Evolutionary conservation across 2,329 filamentous ascomycete species (phyloP), one percentile per base, ranked within the genome.

Genomic region (Botrytis deweyae): DNA sequence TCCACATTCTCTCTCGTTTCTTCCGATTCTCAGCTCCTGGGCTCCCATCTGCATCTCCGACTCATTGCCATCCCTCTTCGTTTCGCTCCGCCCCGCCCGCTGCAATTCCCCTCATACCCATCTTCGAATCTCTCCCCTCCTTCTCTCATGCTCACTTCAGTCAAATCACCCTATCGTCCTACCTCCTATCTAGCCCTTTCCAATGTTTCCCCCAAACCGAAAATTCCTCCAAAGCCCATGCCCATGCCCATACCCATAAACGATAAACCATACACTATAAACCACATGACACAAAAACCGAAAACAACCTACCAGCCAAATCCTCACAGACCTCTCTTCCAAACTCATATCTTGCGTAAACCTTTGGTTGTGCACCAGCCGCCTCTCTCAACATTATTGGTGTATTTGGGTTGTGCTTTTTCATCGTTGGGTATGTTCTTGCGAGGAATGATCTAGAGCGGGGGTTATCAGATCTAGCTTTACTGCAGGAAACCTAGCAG

Each of bases 371-470:
- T 72, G 93, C 93, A 81, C 93, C 94, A 79, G 89, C 86, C 71
- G 95, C 96, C 87, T 98, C 96, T 82, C 96, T 93, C 81, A 99
- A 91, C 87, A 99, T 87, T 84, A 99, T 98, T 72, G 96, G 96
- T 67, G 89, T 95, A 84, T 93, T 87, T 73, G 96, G 96, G 87
- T 99, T 99, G 88, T 95, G 93, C 88, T 97, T 97, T 90, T 99
- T 99, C 95, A 99, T 98, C 75, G 93, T 96, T 65, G 96, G 96
- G 84, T 99, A 99, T 78, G 94, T 91, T 82, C 93, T 90, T 77
- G 91, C 92, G 78, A 99, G 88, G 85, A 99, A 99, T 44, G 92
- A 91, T 83, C 96, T 98, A 14, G 40, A 33, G 49, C 49, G n/a
- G 38, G 40, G 25, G 33, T 42, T 46, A 42, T 72, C 59, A 72